These are phyloP conservation scores for Coniochaeta hoffmannii DNA, from an alignment of 2,329 filamentous ascomycete species.

Conservation along the genomic window DNA sequence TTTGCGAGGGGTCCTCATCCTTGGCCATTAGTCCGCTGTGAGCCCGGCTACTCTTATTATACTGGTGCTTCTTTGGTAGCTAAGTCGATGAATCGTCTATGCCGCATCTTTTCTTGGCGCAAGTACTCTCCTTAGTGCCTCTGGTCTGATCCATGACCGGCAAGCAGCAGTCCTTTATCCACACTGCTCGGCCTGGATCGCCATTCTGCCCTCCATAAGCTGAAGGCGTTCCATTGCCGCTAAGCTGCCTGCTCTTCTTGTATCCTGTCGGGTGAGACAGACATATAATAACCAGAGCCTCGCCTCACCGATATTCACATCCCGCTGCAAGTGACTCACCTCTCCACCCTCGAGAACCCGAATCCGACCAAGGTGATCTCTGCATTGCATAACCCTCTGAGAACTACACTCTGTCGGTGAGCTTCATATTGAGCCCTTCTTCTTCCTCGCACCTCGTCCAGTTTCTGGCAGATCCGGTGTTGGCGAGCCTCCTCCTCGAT, in stretches of 20 bases:
- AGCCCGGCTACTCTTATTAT: neutral
- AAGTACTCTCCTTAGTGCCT: neutral
- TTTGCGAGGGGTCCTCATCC: slow-evolving; percentile 11
- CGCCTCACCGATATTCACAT: slow-evolving; percentile 34
- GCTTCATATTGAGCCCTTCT: slow-evolving; percentile 14
- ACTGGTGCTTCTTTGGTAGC: neutral
- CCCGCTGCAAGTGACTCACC: slow-evolving; percentile 29
- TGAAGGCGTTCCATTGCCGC: neutral
- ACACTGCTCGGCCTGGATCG: neutral
- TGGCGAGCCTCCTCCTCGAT: neutral
- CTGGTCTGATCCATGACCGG: neutral
- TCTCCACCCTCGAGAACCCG: slow-evolving; percentile 20
- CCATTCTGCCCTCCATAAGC: neutral
- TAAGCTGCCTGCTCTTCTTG: neutral
- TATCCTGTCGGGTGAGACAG: slow-evolving; percentile 5
- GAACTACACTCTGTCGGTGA: neutral
- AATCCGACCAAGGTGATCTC: slow-evolving; percentile 15
- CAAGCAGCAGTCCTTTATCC: neutral
- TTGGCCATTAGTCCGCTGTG: slow-evolving; percentile 9
- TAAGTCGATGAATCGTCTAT: neutral
- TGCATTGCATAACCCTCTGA: slow-evolving; percentile 6
- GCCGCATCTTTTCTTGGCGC: neutral
- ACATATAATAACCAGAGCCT: slow-evolving; percentile 30
- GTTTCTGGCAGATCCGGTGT: neutral
- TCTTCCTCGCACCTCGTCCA: neutral